Conservation (phyloP, 129 eudicot species). For the Chrysanthemum lavandulifolium region DNA sequence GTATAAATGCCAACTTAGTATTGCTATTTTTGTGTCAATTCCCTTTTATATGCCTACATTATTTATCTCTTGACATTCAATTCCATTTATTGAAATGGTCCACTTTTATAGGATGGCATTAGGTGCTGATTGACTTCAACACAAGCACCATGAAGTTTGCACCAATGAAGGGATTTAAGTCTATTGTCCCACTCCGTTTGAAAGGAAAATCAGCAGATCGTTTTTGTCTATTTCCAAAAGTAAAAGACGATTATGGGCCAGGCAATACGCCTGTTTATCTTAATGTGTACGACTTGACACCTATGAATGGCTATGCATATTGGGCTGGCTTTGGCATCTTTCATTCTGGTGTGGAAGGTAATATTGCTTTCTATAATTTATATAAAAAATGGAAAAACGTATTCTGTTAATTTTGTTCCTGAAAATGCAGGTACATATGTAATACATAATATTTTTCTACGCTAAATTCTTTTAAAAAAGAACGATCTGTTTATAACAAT, state of each 20-base stretch:
- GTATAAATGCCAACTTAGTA: background rate
- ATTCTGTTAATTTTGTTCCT: background rate
- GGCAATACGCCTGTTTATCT: conserved; percentile 58
- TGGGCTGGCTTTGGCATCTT: conserved; percentile 70
- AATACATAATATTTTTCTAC: background rate
- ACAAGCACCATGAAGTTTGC: conserved; percentile 46
- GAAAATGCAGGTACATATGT: background rate
- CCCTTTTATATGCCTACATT: background rate
- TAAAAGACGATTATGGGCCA: conserved; percentile 40
- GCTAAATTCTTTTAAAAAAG: background rate
- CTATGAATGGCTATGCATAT: conserved; percentile 51
- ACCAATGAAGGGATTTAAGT: conserved; percentile 51
- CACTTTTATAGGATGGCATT: conserved; percentile 31
- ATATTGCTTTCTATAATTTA: background rate
- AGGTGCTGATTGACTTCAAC: conserved; percentile 25
- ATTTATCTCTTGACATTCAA: background rate
- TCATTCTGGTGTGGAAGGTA: conserved; percentile 74
- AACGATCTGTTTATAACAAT: background rate
- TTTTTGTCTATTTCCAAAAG: conserved; percentile 56
- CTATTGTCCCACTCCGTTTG: conserved; percentile 43
- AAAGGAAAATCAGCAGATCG: conserved; percentile 50
- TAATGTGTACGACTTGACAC: conserved; percentile 60
- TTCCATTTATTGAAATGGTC: too few relatives aligned
- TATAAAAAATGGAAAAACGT: background rate
- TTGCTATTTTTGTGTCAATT: conserved; percentile 2